A percentile compares a stretch with the other conserved stretches of the same genome.
Evolutionary conservation across 2,329 filamentous ascomycete species (phyloP).

Genomic region (Colletotrichum nymphaeae): DNA sequence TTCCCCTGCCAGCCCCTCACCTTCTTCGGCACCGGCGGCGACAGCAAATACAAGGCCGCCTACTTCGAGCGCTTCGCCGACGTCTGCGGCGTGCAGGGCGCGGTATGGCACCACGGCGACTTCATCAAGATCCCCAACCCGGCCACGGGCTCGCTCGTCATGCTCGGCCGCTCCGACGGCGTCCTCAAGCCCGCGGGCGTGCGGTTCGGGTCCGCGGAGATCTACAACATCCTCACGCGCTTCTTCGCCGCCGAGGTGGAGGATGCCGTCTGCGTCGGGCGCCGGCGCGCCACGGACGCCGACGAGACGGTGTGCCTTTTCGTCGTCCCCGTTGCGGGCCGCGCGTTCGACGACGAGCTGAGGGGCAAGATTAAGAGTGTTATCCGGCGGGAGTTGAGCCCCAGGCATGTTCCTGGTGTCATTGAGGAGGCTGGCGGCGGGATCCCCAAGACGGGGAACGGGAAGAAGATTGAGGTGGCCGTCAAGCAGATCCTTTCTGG

Average conservation of each 20-base stretch:
- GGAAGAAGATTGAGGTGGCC: conserved; percentile 96
- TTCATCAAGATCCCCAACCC: conserved; percentile 79
- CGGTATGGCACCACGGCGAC: conserved; percentile 93
- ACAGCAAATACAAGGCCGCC: conserved; percentile 80
- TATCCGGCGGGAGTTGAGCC: conserved; percentile 83
- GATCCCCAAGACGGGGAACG: conserved; percentile 92
- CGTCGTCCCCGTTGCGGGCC: conserved; percentile 76
- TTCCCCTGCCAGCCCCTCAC: conserved; percentile 93
- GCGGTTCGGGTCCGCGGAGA: conserved; percentile 92
- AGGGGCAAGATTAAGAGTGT: conserved; percentile 72
- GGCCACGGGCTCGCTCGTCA: conserved; percentile 80
- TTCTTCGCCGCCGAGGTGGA: conserved; percentile 83
- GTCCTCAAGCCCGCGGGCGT: conserved; percentile 94
- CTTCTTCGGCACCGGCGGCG: conserved; percentile 82
- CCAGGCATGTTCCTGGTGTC: conserved; percentile 87
- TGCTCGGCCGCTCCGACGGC: conserved; percentile 93
- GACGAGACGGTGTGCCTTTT: conserved; percentile 94
- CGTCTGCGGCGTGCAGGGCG: conserved; percentile 49
- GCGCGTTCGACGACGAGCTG: conserved; percentile 69
- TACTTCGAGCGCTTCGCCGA: conserved; percentile 88
- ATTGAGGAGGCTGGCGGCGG: conserved; percentile 83
- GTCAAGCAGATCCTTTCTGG: conserved; percentile 97
- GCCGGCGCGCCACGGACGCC: conserved; percentile 74
- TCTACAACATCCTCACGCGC: conserved; percentile 92
- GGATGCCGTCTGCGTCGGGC: conserved; percentile 89